These are phyloP conservation scores for Bruguiera parviflora DNA, from an alignment of 345 rosid genomes.

Conservation along the genomic window DNA sequence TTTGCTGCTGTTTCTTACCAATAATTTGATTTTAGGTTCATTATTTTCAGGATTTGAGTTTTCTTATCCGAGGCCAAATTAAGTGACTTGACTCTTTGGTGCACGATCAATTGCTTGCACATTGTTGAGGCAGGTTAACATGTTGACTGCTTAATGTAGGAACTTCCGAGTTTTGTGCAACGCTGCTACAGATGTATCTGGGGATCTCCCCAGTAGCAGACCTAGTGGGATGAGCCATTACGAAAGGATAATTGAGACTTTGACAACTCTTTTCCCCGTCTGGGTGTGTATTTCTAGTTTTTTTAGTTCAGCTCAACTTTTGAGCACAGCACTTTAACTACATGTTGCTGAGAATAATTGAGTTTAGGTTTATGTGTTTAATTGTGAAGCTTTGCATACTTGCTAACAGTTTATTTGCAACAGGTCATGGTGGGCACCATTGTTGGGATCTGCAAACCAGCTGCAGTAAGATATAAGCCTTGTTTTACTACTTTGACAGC, in stretches of 20 bases:
- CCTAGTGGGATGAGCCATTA: constrained; percentile 59
- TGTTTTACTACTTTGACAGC: constrained; percentile 11
- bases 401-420: background rate
- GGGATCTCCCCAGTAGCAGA: constrained; percentile 49
- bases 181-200: constrained; percentile 60
- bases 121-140: background rate
- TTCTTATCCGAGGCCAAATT: background rate
- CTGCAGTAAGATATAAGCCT: constrained; percentile 51
- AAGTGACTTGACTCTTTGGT: background rate
- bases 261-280: constrained; percentile 85
- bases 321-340: background rate
- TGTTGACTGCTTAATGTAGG: constrained; percentile 32
- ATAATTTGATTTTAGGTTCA: background rate
- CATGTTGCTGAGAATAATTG: background rate
- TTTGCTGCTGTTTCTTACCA: background rate
- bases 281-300: constrained; percentile 53
- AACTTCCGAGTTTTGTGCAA: constrained; percentile 43
- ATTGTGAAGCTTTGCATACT: background rate
- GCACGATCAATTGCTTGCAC: background rate
- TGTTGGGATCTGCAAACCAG: constrained; percentile 83
- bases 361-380: background rate
- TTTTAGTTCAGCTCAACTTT: background rate
- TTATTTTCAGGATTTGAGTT: background rate
- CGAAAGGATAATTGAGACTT: constrained; percentile 73
- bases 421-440: constrained; percentile 90